phyloP scores from a whole-genome alignment of 257 asterid genomes.

The Schizonepeta tenuifolia region DNA sequence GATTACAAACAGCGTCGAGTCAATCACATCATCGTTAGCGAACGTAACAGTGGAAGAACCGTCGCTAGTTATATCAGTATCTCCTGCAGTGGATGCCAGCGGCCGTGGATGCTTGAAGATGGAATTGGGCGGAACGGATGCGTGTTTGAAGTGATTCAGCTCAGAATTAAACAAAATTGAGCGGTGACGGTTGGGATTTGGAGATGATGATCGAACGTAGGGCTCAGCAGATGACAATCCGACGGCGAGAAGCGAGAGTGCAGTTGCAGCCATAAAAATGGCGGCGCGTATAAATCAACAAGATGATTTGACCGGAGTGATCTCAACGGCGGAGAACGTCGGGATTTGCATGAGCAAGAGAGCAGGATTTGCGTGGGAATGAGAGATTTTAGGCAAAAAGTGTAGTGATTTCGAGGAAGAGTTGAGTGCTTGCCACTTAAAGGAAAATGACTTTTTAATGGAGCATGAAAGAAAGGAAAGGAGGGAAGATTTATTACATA shows the following conservation, averaged over 20 bases:
- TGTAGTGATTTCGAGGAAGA: background rate
- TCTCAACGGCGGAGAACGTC: background rate
- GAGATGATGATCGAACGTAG: conserved; percentile 13
- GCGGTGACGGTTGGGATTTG: conserved; percentile 23
- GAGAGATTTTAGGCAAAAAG: background rate
- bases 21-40: conserved; percentile 38
- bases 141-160: background rate
- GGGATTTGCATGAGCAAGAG: conserved; percentile 13
- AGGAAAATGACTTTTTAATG: background rate
- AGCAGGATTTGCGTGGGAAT: conserved; percentile 9
- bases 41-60: conserved; percentile 34
- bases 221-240: conserved; percentile 23
- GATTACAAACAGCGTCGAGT: conserved; percentile 45
- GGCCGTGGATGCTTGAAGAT: conserved; percentile 28
- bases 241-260: conserved; percentile 34
- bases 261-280: conserved; percentile 34
- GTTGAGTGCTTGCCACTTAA: conserved; percentile 2
- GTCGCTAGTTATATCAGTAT: conserved; percentile 20
- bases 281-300: background rate
- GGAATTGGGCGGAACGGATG: conserved; percentile 10
- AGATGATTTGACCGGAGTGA: background rate
- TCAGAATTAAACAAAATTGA: conserved; percentile 26
- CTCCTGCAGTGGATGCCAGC: conserved; percentile 31
- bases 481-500: background rate
- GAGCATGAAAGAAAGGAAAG: background rate